These are phyloP conservation scores for Fraxinus ornus DNA, from an alignment of 305 asterid species.

Conservation along the genomic window DNA sequence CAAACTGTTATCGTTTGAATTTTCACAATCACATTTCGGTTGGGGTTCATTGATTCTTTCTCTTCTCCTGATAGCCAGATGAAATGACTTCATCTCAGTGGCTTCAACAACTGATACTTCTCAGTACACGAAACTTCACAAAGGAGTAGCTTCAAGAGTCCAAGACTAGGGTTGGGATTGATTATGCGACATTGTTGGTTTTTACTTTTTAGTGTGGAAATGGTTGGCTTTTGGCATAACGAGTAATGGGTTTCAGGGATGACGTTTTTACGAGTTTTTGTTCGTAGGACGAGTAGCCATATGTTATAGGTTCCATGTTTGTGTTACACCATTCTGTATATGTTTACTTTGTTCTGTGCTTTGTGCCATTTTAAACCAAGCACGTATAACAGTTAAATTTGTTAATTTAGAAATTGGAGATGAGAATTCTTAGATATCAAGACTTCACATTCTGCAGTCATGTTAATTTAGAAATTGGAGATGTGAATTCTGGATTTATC, in stretches of 20 bases:
- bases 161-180: background rate
- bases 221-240: slow-evolving; percentile 5
- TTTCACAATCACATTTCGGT: background rate
- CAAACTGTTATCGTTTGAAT: slow-evolving; percentile 65
- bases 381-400: slow-evolving; percentile 19
- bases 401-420: slow-evolving; percentile 18
- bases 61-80: background rate
- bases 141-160: slow-evolving; percentile 17
- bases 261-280: slow-evolving; percentile 2
- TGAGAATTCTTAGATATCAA: slow-evolving; percentile 18
- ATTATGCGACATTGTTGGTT: slow-evolving; percentile 14
- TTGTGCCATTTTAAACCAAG: slow-evolving; percentile 11
- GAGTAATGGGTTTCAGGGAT: slow-evolving; percentile 11
- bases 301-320: slow-evolving; percentile 4
- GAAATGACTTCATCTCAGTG: background rate
- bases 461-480: slow-evolving; percentile 19
- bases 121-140: slow-evolving; percentile 16
- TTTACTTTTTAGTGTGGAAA: too few species aligned
- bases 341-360: slow-evolving; percentile 13
- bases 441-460: too few species aligned
- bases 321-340: slow-evolving; percentile 9
- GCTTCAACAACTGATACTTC: background rate
- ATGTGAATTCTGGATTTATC: slow-evolving; percentile 9
- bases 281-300: slow-evolving; percentile 22
- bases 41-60: slow-evolving; percentile 16